phyloP scores from a whole-genome alignment of 106 monocot genomes.

The Xerophyta viscosa region DNA sequence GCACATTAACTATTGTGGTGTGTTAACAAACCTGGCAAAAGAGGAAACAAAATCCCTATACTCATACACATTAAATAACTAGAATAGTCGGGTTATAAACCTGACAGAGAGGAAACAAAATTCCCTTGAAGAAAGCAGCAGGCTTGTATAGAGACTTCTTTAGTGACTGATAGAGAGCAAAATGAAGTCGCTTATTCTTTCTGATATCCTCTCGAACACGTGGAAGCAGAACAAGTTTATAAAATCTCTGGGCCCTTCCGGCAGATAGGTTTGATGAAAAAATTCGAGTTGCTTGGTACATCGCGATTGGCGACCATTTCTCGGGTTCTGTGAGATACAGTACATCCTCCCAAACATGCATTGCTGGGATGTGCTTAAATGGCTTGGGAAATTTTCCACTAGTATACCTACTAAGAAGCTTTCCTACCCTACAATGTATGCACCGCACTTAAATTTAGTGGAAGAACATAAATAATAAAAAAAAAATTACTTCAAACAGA shows the following conservation, averaged over 20 bases:
- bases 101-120: constrained; percentile 88
- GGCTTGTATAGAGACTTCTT: constrained; percentile 93
- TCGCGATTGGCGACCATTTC: constrained; percentile 92
- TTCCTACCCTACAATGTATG: constrained; percentile 53
- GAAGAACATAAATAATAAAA: constrained; percentile 1
- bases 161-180: constrained; percentile 79
- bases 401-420: constrained; percentile 76
- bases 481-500: too few species aligned
- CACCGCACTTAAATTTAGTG: not conserved
- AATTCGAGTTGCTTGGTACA: constrained; percentile 88
- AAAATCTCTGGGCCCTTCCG: constrained; percentile 64
- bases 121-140: constrained; percentile 90
- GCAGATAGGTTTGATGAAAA: constrained; percentile 75
- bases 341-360: constrained; percentile 81
- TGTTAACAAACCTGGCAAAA: too few species aligned
- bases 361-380: constrained; percentile 72
- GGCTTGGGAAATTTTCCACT: constrained; percentile 87
- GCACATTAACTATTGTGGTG: too few species aligned
- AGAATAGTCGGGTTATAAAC: too few species aligned
- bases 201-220: constrained; percentile 89
- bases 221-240: constrained; percentile 70
- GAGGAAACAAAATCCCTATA: too few species aligned
- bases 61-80: too few species aligned
- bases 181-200: constrained; percentile 90
- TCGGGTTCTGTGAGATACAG: constrained; percentile 80